phyloP scores from a whole-genome alignment of 805 yeast species.

The Candida tibetensis region DNA sequence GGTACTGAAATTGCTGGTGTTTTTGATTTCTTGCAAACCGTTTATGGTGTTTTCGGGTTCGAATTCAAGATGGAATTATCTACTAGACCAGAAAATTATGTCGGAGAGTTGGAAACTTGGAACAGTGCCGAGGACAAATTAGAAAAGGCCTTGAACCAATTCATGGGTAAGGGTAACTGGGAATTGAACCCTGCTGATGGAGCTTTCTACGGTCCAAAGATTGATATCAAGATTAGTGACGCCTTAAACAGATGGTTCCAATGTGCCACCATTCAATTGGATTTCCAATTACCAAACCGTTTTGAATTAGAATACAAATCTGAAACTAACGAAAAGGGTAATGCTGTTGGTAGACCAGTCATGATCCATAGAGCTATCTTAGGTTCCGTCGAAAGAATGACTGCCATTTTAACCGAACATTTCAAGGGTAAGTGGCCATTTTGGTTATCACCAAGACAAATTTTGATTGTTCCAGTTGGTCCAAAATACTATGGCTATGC shows the following conservation, averaged over 20 bases:
- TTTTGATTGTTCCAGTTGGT: constrained; percentile 95
- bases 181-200: constrained; percentile 97
- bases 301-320: constrained; percentile 87
- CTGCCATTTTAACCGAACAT: constrained; percentile 97
- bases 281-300: constrained; percentile 95
- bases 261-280: constrained; percentile 98
- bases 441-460: constrained; percentile 99
- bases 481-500: constrained; percentile 92
- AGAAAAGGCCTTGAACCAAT: constrained; percentile 75
- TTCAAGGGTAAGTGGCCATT: constrained; percentile 99
- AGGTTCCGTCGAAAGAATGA: constrained; percentile 99
- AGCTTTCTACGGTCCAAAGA: constrained; percentile 94
- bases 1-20: constrained; percentile 78
- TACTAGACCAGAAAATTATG: constrained; percentile 94
- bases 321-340: constrained; percentile 50
- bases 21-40: constrained; percentile 78
- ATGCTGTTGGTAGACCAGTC: constrained; percentile 80
- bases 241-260: constrained; percentile 97
- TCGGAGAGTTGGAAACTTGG: constrained; percentile 95
- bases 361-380: constrained; percentile 99
- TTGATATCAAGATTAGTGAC: constrained; percentile 93
- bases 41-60: constrained; percentile 91
- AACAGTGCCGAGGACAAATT: constrained; percentile 83
- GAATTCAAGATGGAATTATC: constrained; percentile 96
- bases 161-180: constrained; percentile 82